A percentile compares a stretch with the other conserved stretches of the same genome.
These are phyloP conservation scores for Lachnellula subtilissima DNA, from an alignment of 2,329 filamentous ascomycete genomes.

Conservation along the genomic window DNA sequence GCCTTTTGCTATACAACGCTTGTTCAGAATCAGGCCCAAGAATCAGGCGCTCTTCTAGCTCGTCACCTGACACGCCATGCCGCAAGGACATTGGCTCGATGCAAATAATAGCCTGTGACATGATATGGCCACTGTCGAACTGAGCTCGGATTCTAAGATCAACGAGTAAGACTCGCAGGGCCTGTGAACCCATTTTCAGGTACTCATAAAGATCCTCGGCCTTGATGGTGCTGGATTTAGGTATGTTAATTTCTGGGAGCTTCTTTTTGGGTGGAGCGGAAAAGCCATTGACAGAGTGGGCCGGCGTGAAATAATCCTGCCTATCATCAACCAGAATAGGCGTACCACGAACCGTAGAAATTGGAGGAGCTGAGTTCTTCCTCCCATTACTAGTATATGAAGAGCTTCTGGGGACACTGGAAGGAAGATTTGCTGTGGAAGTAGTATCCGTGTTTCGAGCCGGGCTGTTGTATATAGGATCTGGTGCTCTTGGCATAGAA, in stretches of 20 bases:
- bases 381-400: constrained; percentile 20
- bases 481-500: constrained; percentile 31
- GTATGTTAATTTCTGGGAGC: constrained; percentile 9
- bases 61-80: constrained; percentile 57
- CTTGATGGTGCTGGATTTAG: constrained; percentile 23
- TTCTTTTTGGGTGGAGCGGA: constrained; percentile 2
- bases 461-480: constrained; percentile 32
- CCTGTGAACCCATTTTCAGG: constrained; percentile 48
- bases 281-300: constrained; percentile 10
- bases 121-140: constrained; percentile 87
- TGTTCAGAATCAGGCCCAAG: constrained; percentile 72
- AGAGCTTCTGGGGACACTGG: constrained; percentile 23
- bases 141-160: constrained; percentile 76
- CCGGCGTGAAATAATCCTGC: constrained; percentile 22
- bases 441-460: constrained; percentile 26
- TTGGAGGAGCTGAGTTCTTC: constrained; percentile 22
- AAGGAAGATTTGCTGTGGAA: constrained; percentile 20
- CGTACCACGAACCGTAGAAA: constrained; percentile 22
- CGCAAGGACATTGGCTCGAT: constrained; percentile 77
- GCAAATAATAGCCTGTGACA: constrained; percentile 78
- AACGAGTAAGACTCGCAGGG: constrained; percentile 70
- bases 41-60: constrained; percentile 64
- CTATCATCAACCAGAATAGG: constrained; percentile 16
- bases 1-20: constrained; percentile 63
- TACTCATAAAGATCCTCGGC: constrained; percentile 67